Conservation (phyloP, 2,329 filamentous ascomycete genomes). For the Xylaria sp. region DNA sequence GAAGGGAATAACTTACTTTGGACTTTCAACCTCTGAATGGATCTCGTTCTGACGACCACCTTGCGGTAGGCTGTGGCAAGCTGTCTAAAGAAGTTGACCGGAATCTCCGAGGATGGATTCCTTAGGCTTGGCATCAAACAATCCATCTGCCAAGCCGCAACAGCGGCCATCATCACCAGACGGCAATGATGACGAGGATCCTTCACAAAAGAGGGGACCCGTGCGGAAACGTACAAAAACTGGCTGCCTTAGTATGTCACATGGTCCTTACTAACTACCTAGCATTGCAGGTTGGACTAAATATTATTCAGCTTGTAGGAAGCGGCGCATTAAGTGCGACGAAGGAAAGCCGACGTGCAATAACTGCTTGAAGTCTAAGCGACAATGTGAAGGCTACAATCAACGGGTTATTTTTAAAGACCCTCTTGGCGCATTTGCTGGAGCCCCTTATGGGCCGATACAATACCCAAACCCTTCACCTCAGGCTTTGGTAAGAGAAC, state of each 20-base stretch:
- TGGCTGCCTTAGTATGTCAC: conserved; percentile 81
- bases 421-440: conserved; percentile 69
- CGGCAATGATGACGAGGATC: conserved; percentile 54
- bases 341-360: conserved; percentile 85
- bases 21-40: conserved; percentile 24
- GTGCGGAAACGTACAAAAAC: conserved; percentile 85
- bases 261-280: conserved; percentile 38
- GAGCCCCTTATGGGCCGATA: conserved; percentile 58
- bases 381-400: conserved; percentile 85
- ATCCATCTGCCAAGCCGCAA: conserved; percentile 45
- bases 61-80: conserved; percentile 32
- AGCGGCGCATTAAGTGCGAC: conserved; percentile 95
- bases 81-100: conserved; percentile 8
- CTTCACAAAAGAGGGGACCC: conserved; percentile 59
- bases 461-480: conserved; percentile 59
- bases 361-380: conserved; percentile 88
- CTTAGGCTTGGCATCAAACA: conserved; percentile 41
- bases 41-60: conserved; percentile 9
- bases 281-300: conserved; percentile 36
- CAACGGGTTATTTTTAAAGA: conserved; percentile 85
- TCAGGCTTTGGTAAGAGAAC: conserved; percentile 56
- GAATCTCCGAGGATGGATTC: conserved; percentile 47
- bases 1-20: conserved; percentile 17
- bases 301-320: conserved; percentile 77
- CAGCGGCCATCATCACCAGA: conserved; percentile 50